A percentile compares a stretch with the other conserved stretches of the same genome.
Evolutionary conservation across 2,329 filamentous ascomycete species (phyloP).

Genomic region (Talaromyces sp.): DNA sequence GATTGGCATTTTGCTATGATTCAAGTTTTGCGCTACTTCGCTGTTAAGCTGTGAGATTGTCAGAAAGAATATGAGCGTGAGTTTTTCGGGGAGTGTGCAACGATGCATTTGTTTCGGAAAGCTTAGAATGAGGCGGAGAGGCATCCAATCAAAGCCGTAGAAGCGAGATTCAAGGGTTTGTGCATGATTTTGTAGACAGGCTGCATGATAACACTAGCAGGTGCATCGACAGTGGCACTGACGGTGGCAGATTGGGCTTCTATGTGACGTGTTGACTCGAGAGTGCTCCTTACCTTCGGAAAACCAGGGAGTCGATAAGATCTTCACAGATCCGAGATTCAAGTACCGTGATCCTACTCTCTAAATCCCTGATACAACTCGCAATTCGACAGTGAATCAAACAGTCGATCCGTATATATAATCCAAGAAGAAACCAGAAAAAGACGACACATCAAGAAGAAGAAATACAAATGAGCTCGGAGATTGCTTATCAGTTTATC

Average conservation of each 20-base stretch:
- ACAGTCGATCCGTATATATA: not conserved
- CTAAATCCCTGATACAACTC: too few relatives aligned
- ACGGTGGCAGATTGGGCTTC: too few relatives aligned
- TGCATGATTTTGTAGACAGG: not conserved
- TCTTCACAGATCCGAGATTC: not conserved
- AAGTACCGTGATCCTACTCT: too few relatives aligned
- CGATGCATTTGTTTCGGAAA: not conserved
- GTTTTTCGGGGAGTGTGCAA: not conserved
- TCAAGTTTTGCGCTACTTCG: not conserved
- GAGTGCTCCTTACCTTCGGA: not conserved
- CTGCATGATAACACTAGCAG: not conserved
- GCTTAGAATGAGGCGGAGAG: not conserved
- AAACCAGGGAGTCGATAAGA: not conserved
- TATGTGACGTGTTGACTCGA: not conserved
- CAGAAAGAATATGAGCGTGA: not conserved
- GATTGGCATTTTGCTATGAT: conserved; percentile 34
- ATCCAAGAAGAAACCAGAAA: too few relatives aligned
- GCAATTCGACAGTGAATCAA: too few relatives aligned
- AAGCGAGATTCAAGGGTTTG: not conserved
- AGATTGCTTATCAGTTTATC: not conserved
- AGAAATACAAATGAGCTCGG: not conserved
- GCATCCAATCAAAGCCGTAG: not conserved
- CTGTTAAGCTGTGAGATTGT: not conserved
- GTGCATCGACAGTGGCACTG: not conserved
- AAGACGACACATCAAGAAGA: too few relatives aligned